Evolutionary conservation across 2,329 filamentous ascomycete species (phyloP), one percentile per base, ranked within the genome.

Genomic region (Xylariaceae sp.): DNA sequence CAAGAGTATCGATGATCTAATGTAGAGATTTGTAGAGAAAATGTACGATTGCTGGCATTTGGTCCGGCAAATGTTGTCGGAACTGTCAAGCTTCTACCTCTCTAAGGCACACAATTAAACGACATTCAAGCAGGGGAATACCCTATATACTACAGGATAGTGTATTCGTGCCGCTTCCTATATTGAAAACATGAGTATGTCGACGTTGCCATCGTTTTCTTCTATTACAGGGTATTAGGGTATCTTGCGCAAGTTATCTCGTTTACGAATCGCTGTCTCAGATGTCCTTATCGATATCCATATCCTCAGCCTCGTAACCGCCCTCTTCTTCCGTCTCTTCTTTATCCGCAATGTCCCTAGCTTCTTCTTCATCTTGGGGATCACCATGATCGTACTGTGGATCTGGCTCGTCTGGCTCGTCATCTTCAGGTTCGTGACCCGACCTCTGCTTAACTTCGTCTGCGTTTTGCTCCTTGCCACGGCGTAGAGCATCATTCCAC

Each of bases 1-100:
- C 63, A 96, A 96, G 69, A 82, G 84, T 13, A 85, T 98, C 50
- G 80, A 88, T 50, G 90, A 95, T 63, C 69, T 98, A 45, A 82
- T 95, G 54, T 93, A 61, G 56, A 26, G 22, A 11, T 11, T 26
- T 11, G 11, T 26, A 26, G 11, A 26, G 22, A 26, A 26, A 11
- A n/a, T n/a, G n/a, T n/a, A n/a, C n/a, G n/a, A n/a, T n/a, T n/a
- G n/a, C n/a, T n/a, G n/a, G n/a, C n/a, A n/a, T n/a, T n/a, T n/a
- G n/a, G n/a, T n/a, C n/a, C n/a, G n/a, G n/a, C n/a, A 26, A 26
- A 26, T 11, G 6, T 11, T 11, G 22, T 6, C 22, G 22, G 22
- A 11, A 26, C 22, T 26, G 22, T 6, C 22, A 26, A 26, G 22
- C 22, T 11, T 11, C 6, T 11, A 6, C 11, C 22, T 26, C 22